Conservation (phyloP, 2,329 filamentous ascomycete species). For the Penicillium sp. region DNA sequence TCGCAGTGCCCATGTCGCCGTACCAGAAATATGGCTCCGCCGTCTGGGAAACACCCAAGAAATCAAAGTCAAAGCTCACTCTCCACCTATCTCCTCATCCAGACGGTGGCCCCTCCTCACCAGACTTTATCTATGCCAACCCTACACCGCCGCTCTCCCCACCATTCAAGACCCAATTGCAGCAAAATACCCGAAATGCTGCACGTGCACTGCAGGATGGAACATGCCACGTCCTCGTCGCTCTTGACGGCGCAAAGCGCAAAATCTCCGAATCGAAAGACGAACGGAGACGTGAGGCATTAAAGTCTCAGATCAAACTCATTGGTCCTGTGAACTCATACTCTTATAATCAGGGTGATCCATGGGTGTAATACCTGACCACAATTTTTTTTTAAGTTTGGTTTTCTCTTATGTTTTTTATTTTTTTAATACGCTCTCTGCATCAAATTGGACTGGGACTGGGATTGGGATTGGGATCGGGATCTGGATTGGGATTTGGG, state of each 20-base stretch:
- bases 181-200: constrained; percentile 26
- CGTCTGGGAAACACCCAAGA: constrained; percentile 33
- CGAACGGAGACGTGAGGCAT: constrained; percentile 35
- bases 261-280: constrained; percentile 34
- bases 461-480: not conserved
- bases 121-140: constrained; percentile 5
- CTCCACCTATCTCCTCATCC: constrained; percentile 4
- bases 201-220: constrained; percentile 26
- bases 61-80: constrained; percentile 22
- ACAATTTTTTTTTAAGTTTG: too few relatives aligned
- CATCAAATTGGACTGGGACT: not conserved
- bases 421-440: constrained; percentile 3
- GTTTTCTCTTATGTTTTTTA: constrained; percentile 3
- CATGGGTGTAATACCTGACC: constrained; percentile 26
- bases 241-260: constrained; percentile 34
- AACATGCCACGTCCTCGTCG: constrained; percentile 27
- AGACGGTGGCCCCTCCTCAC: constrained; percentile 5
- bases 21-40: constrained; percentile 39
- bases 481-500: not conserved
- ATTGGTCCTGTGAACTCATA: constrained; percentile 39
- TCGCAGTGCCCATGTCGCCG: constrained; percentile 34
- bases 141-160: constrained; percentile 19
- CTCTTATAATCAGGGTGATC: constrained; percentile 23
- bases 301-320: constrained; percentile 43
- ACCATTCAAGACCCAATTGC: constrained; percentile 21